Evolutionary conservation across 2,329 filamentous ascomycete genomes (phyloP).

Genomic region (Fusarium domesticum): DNA sequence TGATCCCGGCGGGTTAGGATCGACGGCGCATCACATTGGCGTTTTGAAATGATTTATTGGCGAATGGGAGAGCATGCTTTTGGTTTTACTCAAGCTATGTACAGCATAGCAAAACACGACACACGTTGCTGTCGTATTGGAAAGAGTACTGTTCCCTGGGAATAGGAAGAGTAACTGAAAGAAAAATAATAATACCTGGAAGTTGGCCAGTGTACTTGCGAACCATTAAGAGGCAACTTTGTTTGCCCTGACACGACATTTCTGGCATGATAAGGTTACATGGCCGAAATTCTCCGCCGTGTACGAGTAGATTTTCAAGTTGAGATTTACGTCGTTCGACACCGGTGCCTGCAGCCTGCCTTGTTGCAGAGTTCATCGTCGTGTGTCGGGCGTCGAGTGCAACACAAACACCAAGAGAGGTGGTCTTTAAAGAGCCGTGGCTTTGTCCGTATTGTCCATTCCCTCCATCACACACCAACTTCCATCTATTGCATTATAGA

Average conservation of each 20-base stretch:
- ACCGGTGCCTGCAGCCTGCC: slow-evolving; percentile 9
- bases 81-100: slow-evolving; percentile 3
- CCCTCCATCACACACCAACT: not conserved
- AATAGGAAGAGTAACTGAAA: no score
- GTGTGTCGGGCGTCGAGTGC: not conserved
- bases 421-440: not conserved
- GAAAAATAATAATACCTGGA: no score
- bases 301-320: not conserved
- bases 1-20: slow-evolving; percentile 7
- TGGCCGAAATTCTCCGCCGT: not conserved
- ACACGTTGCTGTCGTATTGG: no score
- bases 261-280: not conserved
- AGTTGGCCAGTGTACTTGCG: no score
- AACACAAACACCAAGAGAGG: slow-evolving; percentile 8
- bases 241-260: no score
- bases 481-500: not conserved
- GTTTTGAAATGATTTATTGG: slow-evolving; percentile 12
- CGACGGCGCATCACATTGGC: slow-evolving; percentile 14
- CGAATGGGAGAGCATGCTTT: slow-evolving; percentile 4
- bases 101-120: slow-evolving; percentile 10
- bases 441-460: no score
- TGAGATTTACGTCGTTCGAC: not conserved
- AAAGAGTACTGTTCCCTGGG: slow-evolving; percentile 1
- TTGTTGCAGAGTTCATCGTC: not conserved
- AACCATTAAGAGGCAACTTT: no score